Conservation (phyloP, 768 basidiomycete genomes). For the Psilocybe azurescens region DNA sequence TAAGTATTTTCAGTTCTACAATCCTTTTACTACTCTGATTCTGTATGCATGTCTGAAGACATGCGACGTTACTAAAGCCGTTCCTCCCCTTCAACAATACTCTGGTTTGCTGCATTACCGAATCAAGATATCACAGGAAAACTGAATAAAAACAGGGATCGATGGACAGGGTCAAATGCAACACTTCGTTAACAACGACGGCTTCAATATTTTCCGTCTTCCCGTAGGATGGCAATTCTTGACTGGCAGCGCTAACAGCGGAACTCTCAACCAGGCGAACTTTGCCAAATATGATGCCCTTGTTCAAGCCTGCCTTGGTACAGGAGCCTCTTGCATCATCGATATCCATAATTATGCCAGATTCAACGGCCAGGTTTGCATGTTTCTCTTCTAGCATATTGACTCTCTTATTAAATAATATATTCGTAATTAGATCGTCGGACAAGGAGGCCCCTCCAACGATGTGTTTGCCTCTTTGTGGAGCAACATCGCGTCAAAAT, state of each 20-base stretch:
- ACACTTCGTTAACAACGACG: constrained; percentile 61
- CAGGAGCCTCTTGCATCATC: constrained; percentile 58
- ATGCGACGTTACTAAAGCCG: constrained; percentile 42
- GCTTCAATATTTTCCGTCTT: constrained; percentile 62
- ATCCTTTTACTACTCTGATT: no score
- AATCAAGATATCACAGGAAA: neutral
- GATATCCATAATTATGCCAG: constrained; percentile 69
- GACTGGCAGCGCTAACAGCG: constrained; percentile 40
- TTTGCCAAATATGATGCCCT: constrained; percentile 56
- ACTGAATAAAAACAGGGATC: constrained; percentile 25
- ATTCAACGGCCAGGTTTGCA: constrained; percentile 47
- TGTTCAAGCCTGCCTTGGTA: constrained; percentile 52
- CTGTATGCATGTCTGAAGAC: constrained; percentile 18
- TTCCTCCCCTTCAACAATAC: constrained; percentile 50
- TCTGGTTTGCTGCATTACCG: constrained; percentile 35
- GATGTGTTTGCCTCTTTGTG: constrained; percentile 58
- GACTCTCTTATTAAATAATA: no score
- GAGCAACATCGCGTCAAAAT: constrained; percentile 56
- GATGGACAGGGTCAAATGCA: constrained; percentile 63
- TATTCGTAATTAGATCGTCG: constrained; percentile 47
- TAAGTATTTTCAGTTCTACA: constrained; percentile 7
- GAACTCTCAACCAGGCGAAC: constrained; percentile 45
- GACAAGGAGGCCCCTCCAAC: constrained; percentile 66
- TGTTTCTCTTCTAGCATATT: neutral
- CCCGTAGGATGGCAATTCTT: constrained; percentile 67